phyloP scores from a whole-genome alignment of 768 basidiomycete species.

The Rhodotorula babjevae region DNA sequence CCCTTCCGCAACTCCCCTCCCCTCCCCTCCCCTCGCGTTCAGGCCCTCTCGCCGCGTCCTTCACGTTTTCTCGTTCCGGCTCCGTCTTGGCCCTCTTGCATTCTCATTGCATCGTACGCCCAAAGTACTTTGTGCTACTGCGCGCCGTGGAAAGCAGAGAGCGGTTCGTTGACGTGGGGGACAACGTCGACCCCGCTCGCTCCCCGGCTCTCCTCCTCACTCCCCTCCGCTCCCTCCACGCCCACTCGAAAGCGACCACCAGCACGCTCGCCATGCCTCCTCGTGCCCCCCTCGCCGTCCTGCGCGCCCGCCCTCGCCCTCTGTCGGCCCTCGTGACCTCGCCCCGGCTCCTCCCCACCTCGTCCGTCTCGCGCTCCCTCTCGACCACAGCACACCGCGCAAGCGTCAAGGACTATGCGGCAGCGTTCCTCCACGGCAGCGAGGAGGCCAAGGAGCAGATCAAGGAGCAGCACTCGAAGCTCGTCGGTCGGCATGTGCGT shows the following conservation, averaged over 20 bases:
- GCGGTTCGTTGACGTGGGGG: too few relatives aligned
- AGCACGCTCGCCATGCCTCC: background rate
- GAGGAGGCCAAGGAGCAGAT: constrained; percentile 78
- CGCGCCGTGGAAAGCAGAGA: too few relatives aligned
- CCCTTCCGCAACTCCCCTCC: background rate
- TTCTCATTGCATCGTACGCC: too few relatives aligned
- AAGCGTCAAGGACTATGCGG: constrained; percentile 17
- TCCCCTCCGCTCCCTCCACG: background rate
- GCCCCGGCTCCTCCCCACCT: background rate
- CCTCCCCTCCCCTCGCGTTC: background rate
- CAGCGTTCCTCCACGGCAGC: constrained; percentile 82
- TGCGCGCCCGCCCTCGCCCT: background rate
- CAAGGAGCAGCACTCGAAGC: constrained; percentile 72
- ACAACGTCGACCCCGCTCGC: too few relatives aligned
- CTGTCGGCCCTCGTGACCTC: background rate
- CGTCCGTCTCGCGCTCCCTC: background rate
- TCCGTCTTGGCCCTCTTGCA: too few relatives aligned
- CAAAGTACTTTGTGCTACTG: too few relatives aligned
- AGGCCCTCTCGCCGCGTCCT: too few relatives aligned
- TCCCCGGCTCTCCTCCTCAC: background rate
- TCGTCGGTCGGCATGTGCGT: constrained; percentile 69
- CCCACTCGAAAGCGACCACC: background rate
- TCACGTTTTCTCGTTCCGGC: too few relatives aligned
- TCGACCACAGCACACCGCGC: background rate
- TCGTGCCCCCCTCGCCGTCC: background rate